Conservation (phyloP, 768 basidiomycete genomes). For the Lentinula detonsa region DNA sequence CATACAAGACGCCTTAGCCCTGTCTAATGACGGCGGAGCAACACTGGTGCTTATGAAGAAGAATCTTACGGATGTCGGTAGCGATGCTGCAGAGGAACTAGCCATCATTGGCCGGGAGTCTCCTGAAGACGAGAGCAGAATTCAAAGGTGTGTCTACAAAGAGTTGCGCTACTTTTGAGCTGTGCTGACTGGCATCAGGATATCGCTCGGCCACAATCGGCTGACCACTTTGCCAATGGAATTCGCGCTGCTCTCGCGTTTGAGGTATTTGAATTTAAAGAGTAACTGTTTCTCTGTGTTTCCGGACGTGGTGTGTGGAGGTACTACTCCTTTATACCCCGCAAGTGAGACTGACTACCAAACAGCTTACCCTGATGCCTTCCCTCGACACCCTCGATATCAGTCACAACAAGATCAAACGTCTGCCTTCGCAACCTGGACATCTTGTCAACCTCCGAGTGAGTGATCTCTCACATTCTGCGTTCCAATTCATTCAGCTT, state of each 20-base stretch:
- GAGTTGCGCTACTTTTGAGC: constrained; percentile 11
- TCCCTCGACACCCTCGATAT: constrained; percentile 93
- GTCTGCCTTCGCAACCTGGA: constrained; percentile 75
- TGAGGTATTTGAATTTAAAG: constrained; percentile 85
- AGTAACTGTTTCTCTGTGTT: constrained; percentile 78
- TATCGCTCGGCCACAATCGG: constrained; percentile 83
- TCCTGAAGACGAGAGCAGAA: constrained; percentile 41
- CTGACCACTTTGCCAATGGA: constrained; percentile 71
- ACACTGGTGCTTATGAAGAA: constrained; percentile 84
- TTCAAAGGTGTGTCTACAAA: constrained; percentile 49
- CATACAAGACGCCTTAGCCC: constrained; percentile 57
- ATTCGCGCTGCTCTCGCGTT: constrained; percentile 63
- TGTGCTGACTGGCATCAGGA: constrained; percentile 34
- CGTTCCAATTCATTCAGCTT: constrained; percentile 1
- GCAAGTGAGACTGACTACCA: not conserved
- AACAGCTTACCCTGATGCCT: constrained; percentile 77
- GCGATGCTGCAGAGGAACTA: constrained; percentile 73
- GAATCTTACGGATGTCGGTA: constrained; percentile 68
- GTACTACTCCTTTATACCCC: constrained; percentile 1
- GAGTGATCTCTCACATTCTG: constrained; percentile 14
- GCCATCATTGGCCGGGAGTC: constrained; percentile 48
- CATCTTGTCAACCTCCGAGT: constrained; percentile 73
- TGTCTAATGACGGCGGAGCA: constrained; percentile 70
- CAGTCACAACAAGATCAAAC: constrained; percentile 84
- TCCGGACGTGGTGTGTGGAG: constrained; percentile 73